Evolutionary conservation across 140 eudicot genomes (phyloP).

Genomic region (Bidens hawaiensis): DNA sequence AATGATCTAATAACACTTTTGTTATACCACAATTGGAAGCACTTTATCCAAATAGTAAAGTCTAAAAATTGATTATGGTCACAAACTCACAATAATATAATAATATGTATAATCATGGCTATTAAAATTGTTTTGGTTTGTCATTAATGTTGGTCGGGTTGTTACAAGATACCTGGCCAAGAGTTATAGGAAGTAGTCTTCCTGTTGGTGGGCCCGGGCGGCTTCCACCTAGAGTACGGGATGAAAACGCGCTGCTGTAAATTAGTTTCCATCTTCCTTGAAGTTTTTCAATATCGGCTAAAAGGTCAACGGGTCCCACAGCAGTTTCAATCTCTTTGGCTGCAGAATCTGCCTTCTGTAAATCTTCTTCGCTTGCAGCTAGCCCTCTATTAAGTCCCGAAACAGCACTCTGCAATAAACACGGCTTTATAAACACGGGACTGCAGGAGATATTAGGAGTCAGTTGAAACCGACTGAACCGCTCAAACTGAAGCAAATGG

Average conservation of each 20-base stretch:
- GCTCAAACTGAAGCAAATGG: too few relatives aligned
- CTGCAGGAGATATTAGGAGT: too few relatives aligned
- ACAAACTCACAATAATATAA: too few relatives aligned
- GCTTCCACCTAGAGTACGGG: constrained; percentile 93
- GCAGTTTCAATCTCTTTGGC: constrained; percentile 73
- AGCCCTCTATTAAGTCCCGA: constrained; percentile 95
- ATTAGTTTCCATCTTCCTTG: constrained; percentile 91
- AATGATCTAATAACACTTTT: too few relatives aligned
- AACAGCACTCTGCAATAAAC: constrained; percentile 69
- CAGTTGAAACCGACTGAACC: too few relatives aligned
- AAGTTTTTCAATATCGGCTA: constrained; percentile 63
- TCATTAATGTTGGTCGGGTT: too few relatives aligned
- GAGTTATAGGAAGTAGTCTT: constrained; percentile 91
- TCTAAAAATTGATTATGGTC: neutral
- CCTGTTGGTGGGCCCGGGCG: constrained; percentile 93
- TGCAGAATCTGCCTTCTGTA: constrained; percentile 70
- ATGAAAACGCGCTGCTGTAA: constrained; percentile 94
- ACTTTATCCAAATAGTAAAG: too few relatives aligned
- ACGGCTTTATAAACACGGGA: too few relatives aligned
- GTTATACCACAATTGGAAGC: too few relatives aligned
- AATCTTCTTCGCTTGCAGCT: constrained; percentile 84
- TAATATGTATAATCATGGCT: too few relatives aligned
- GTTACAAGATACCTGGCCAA: constrained; percentile 88
- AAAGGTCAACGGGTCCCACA: constrained; percentile 71
- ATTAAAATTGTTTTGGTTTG: too few relatives aligned